These are phyloP conservation scores for Soucietia sequanensis DNA, from an alignment of 805 yeast species.

Conservation along the genomic window DNA sequence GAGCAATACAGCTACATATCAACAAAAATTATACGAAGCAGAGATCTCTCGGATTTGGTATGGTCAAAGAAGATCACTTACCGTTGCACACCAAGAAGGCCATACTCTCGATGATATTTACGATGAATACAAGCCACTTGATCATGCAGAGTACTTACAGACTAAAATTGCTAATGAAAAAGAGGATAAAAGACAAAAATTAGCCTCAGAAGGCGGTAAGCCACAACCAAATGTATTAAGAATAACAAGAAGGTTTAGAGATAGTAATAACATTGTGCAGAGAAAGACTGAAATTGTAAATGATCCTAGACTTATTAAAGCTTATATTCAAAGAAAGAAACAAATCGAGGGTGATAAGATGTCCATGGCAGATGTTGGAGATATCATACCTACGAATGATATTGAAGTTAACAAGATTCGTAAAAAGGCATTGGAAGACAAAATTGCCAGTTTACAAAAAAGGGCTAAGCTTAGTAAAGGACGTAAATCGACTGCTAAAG, in stretches of 20 bases:
- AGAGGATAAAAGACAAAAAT: conserved; percentile 21
- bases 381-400: conserved; percentile 75
- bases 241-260: conserved; percentile 78
- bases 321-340: conserved; percentile 73
- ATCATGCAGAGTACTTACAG: conserved; percentile 30
- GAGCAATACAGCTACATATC: conserved; percentile 47
- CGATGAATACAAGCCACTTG: conserved; percentile 36
- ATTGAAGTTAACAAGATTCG: conserved; percentile 78
- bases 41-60: conserved; percentile 91
- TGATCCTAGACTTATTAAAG: conserved; percentile 84
- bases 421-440: conserved; percentile 74
- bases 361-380: conserved; percentile 66
- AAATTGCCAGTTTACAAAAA: conserved; percentile 78
- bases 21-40: conserved; percentile 88
- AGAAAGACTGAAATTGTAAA: conserved; percentile 73
- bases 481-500: conserved; percentile 29
- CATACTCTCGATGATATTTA: conserved; percentile 38
- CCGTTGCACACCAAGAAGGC: conserved; percentile 33
- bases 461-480: conserved; percentile 43
- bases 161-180: conserved; percentile 34
- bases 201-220: conserved; percentile 25
- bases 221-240: conserved; percentile 23
- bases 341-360: conserved; percentile 54
- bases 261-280: conserved; percentile 82
- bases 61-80: conserved; percentile 65